Evolutionary conservation across 129 eudicot species (phyloP), one percentile per base, ranked within the genome.

Genomic region (Centaurea solstitialis): DNA sequence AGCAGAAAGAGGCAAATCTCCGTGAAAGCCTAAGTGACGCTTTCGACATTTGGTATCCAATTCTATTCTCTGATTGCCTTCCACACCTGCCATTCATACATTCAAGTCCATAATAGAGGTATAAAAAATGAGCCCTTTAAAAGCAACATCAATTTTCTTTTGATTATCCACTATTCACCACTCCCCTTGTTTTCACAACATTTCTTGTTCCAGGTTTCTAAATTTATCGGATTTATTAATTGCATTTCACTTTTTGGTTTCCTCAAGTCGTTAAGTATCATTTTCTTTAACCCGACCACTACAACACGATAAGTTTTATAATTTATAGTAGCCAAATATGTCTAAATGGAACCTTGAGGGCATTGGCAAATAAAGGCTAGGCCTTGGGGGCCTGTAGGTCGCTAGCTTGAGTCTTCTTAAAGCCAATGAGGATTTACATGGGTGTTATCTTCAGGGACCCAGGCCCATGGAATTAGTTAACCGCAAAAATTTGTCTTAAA

Each of bases 21-120:
- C n/a, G n/a, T n/a, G n/a, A n/a, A n/a, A n/a, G n/a, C n/a, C n/a
- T 93, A 2, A 93, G 93, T 33, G 96, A 93, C 53, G 91, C 84
- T 87, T 86, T 94, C 74, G 85, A 59, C 94, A 92, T 82, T 90
- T 90, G 33, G 33, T 20, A 70, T 86, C 82, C 66, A 87, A 86
- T 70, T 92, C 96, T 67, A 4, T 33, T 33, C 37, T 33, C 87
- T 69, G 12, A 92, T 85, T 28, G 93, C 96, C 50, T 80, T 83
- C 35, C 88, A 90, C 70, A 94, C 96, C 97, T 93, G 90, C 47
- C 23, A 73, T 30, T 28, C 69, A 30, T 59, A 72, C 18, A 13
- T 18, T 33, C 17, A 53, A 30, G 35, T 30, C 35, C 35, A 30
- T 30, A 12, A 18, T 18, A 50, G 62, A 50, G 18, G n/a, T n/a